Evolutionary conservation across 805 yeast genomes (phyloP).

Genomic region (Starmerella sp.): DNA sequence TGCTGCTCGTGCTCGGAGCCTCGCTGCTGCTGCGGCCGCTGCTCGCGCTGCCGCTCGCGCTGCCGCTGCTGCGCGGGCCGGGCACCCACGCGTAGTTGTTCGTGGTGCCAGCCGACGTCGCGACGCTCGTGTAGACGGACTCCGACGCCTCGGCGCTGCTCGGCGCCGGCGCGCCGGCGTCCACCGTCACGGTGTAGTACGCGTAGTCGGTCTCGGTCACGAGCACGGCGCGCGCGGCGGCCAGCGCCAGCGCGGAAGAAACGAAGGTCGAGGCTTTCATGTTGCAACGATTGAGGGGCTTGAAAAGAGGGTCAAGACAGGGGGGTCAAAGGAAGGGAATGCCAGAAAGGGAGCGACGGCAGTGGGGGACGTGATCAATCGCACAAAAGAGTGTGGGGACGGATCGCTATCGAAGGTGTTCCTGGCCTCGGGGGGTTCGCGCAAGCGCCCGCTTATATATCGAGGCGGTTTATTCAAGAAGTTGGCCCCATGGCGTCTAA

Average conservation of each 20-base stretch:
- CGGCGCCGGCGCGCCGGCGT: conserved; percentile 6
- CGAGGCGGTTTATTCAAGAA: not conserved
- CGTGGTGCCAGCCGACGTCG: not conserved
- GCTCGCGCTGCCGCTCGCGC: not conserved
- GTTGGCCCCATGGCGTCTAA: conserved; percentile 1
- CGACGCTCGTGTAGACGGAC: not conserved
- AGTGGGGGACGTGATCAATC: not conserved
- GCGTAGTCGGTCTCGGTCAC: conserved; percentile 20
- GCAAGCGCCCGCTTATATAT: not conserved
- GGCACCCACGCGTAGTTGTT: not conserved
- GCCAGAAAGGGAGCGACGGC: not conserved
- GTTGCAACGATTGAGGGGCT: not conserved
- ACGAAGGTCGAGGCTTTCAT: conserved; percentile 5
- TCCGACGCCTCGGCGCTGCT: not conserved
- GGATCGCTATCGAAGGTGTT: not conserved
- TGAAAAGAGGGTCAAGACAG: not conserved
- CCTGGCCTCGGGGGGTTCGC: not conserved
- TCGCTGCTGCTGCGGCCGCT: not conserved
- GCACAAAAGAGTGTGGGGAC: not conserved
- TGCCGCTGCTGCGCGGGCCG: not conserved
- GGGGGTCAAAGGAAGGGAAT: not conserved
- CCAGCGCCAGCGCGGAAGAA: conserved; percentile 11
- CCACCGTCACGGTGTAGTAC: conserved; percentile 21
- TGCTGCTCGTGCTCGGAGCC: not conserved
- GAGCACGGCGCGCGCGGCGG: conserved; percentile 17